Evolutionary conservation across 768 basidiomycete genomes (phyloP).

Genomic region (Lentinula detonsa): DNA sequence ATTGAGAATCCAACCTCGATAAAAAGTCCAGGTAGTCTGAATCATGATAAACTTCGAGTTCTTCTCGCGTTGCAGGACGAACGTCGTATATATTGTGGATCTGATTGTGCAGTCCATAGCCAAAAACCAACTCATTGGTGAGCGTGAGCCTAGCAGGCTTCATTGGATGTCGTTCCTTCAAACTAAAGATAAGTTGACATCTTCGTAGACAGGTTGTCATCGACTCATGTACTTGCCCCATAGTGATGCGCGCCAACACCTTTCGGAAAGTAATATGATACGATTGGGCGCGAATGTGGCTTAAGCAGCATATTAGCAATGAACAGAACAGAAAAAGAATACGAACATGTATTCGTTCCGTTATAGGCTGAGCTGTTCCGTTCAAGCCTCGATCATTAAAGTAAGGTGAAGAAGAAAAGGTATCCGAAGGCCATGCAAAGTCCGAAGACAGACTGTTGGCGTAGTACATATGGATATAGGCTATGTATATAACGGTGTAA

Average conservation of each 20-base stretch:
- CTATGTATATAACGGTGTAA: background rate
- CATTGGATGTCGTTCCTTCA: constrained; percentile 96
- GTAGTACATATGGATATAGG: background rate
- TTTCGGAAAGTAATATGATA: constrained; percentile 95
- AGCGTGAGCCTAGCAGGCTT: constrained; percentile 95
- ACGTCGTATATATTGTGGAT: constrained; percentile 92
- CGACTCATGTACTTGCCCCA: constrained; percentile 53
- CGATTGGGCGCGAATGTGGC: constrained; percentile 83
- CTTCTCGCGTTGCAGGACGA: constrained; percentile 80
- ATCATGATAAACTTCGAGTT: constrained; percentile 90
- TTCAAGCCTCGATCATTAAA: constrained; percentile 70
- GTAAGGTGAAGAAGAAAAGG: constrained; percentile 70
- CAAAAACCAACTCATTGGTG: constrained; percentile 93
- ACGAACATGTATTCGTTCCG: constrained; percentile 72
- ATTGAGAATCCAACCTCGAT: constrained; percentile 52
- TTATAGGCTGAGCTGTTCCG: constrained; percentile 72
- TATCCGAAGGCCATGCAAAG: constrained; percentile 16
- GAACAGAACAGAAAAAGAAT: background rate
- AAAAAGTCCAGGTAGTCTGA: constrained; percentile 94
- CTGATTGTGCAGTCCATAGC: constrained; percentile 92
- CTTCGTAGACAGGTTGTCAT: background rate
- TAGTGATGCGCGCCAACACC: constrained; percentile 95
- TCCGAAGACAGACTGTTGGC: background rate
- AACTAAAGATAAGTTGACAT: background rate
- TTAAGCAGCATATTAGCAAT: constrained; percentile 16